Evolutionary conservation across 257 asterid genomes (phyloP).

Genomic region (Forsythia suspensa): DNA sequence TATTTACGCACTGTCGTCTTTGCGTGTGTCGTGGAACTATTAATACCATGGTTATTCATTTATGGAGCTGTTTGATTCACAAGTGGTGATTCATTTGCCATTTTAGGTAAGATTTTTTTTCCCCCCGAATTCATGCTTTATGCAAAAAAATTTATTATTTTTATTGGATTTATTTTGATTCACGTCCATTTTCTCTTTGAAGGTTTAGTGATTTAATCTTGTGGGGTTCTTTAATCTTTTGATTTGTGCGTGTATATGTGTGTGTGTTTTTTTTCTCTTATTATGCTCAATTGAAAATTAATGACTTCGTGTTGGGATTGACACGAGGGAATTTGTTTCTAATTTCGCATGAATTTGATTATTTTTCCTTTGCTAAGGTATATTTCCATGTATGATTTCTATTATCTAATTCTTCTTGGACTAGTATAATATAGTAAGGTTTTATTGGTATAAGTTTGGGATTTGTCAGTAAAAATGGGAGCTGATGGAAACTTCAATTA

Average conservation of each 20-base stretch:
- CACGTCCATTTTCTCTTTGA: background rate
- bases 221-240: background rate
- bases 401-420: background rate
- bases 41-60: background rate
- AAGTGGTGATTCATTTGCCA: conserved; percentile 12
- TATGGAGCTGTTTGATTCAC: conserved; percentile 35
- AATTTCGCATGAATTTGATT: background rate
- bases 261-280: background rate
- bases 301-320: background rate
- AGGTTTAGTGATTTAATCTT: background rate
- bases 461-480: background rate
- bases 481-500: background rate
- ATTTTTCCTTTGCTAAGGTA: background rate
- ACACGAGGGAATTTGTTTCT: background rate
- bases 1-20: background rate
- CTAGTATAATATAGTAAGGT: background rate
- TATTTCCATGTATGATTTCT: background rate
- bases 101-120: conserved; percentile 30
- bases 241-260: background rate
- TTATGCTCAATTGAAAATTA: background rate
- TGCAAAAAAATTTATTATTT: too few species aligned
- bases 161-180: too few species aligned
- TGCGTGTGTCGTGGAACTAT: background rate
- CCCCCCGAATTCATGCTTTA: background rate
- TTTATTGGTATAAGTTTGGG: background rate